Percentiles rank a stretch among this genome's conserved stretches.
Conservation (phyloP, 805 yeast genomes). For the Yueomyces sp. region DNA sequence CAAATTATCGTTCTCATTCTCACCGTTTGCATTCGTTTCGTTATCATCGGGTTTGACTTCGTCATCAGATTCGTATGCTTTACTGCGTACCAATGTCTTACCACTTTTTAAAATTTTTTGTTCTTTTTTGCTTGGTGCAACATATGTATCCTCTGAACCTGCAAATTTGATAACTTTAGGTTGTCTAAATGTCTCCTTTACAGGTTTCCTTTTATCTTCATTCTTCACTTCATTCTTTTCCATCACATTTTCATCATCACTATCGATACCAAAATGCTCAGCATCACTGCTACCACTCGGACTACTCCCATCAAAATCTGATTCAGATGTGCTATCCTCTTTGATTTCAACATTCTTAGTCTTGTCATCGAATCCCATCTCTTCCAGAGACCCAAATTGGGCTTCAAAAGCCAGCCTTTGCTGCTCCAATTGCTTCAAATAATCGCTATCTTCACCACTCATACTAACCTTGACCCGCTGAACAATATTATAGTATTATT, state of each 20-base stretch:
- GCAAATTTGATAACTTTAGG: slow-evolving; percentile 19
- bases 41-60: slow-evolving; percentile 8
- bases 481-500: too few species aligned
- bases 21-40: slow-evolving; percentile 22
- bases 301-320: slow-evolving; percentile 6
- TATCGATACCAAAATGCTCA: background rate
- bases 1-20: slow-evolving; percentile 35
- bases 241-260: slow-evolving; percentile 7
- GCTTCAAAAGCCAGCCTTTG: slow-evolving; percentile 50
- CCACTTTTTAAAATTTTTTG: slow-evolving; percentile 45
- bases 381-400: slow-evolving; percentile 47
- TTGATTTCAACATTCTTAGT: slow-evolving; percentile 14
- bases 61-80: slow-evolving; percentile 25
- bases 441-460: slow-evolving; percentile 8
- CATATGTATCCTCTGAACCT: slow-evolving; percentile 12
- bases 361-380: slow-evolving; percentile 38
- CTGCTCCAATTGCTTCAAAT: slow-evolving; percentile 28
- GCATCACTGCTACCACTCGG: slow-evolving; percentile 8
- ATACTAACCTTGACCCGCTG: background rate
- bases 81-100: slow-evolving; percentile 30
- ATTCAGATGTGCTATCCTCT: slow-evolving; percentile 1
- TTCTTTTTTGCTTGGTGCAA: slow-evolving; percentile 32
- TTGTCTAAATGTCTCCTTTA: background rate
- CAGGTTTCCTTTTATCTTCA: slow-evolving; percentile 7
- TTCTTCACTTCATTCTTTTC: slow-evolving; percentile 17